Conservation (phyloP, 2,329 filamentous ascomycete genomes). For the Aschersonia sp. region DNA sequence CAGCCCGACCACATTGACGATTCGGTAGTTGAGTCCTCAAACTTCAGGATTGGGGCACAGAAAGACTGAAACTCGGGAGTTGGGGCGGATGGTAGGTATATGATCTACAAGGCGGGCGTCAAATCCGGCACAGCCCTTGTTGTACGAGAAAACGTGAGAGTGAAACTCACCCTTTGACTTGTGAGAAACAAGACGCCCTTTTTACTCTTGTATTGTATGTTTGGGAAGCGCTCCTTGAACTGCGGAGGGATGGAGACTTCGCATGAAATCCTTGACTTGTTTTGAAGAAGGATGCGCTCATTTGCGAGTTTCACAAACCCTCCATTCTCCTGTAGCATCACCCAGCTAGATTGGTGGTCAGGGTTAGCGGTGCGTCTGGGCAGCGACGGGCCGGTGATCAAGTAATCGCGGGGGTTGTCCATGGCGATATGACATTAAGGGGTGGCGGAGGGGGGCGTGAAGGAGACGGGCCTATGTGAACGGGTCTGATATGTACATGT, state of each 20-base stretch:
- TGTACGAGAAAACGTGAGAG: neutral
- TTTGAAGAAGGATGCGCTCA: conserved; percentile 69
- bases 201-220: conserved; percentile 58
- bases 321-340: conserved; percentile 64
- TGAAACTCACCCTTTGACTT: conserved; percentile 57
- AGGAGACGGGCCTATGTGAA: too few species aligned
- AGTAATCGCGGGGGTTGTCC: conserved; percentile 27
- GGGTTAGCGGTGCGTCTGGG: conserved; percentile 25
- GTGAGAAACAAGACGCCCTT: conserved; percentile 68
- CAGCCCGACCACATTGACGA: conserved; percentile 88
- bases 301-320: conserved; percentile 74
- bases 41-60: conserved; percentile 72
- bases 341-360: conserved; percentile 57
- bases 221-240: conserved; percentile 41
- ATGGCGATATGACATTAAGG: conserved; percentile 11
- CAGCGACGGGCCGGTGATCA: conserved; percentile 20
- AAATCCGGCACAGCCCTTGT: neutral
- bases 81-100: conserved; percentile 66
- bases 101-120: conserved; percentile 39
- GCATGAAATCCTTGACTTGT: conserved; percentile 64
- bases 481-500: too few species aligned
- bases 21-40: conserved; percentile 67
- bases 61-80: conserved; percentile 63
- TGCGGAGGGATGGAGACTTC: conserved; percentile 58
- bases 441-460: too few species aligned